phyloP scores from a whole-genome alignment of 345 rosid species.

The Turritis glabra region DNA sequence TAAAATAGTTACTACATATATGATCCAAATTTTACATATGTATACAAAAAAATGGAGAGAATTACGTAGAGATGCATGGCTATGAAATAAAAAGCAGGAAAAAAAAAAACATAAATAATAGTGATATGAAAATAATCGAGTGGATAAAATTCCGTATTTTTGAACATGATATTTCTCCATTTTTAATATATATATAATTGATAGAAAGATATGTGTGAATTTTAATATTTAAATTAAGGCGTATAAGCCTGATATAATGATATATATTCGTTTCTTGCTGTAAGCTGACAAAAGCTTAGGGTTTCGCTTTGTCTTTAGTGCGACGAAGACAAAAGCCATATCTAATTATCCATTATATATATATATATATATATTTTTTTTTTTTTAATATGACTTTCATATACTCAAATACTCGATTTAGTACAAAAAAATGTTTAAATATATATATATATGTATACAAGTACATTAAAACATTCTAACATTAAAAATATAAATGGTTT shows the following conservation, averaged over 20 bases:
- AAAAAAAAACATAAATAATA: not conserved
- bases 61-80: conserved; percentile 22
- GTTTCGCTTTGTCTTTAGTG: conserved; percentile 45
- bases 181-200: not conserved
- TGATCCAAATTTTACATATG: not conserved
- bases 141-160: not conserved
- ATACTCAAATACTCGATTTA: not conserved
- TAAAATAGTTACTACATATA: not conserved
- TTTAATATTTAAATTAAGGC: not conserved
- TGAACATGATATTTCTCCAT: no score
- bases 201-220: not conserved
- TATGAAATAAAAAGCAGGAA: not conserved
- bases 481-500: not conserved
- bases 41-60: not conserved
- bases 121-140: not conserved
- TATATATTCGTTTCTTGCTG: conserved; percentile 79
- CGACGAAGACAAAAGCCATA: conserved; percentile 47
- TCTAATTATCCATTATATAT: conserved; percentile 25
- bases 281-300: conserved; percentile 43
- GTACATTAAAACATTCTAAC: not conserved
- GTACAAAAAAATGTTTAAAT: not conserved
- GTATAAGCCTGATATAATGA: not conserved
- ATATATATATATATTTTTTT: not conserved
- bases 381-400: conserved; percentile 5
- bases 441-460: no score